Percentiles rank a stretch among this genome's conserved stretches.
Evolutionary conservation across 306 rosid species (phyloP).

Genomic region (Cucurbita pepo): DNA sequence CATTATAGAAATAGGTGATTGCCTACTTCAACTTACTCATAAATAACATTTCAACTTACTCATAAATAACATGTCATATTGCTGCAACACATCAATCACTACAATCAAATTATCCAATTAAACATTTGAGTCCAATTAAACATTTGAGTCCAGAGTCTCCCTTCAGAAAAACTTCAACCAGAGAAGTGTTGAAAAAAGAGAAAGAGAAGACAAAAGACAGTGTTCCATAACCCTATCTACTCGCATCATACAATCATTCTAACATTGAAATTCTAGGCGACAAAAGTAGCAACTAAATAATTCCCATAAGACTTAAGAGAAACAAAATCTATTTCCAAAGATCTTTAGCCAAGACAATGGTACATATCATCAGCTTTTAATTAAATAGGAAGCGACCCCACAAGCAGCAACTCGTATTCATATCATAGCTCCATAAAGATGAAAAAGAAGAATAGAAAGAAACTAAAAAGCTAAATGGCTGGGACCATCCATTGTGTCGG

Average conservation of each 20-base stretch:
- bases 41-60: background rate
- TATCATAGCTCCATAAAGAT: background rate
- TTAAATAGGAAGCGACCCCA: constrained; percentile 1
- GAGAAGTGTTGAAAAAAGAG: too few species aligned
- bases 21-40: background rate
- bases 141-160: background rate
- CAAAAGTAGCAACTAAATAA: background rate
- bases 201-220: background rate
- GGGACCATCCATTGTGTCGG: constrained; percentile 24
- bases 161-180: background rate
- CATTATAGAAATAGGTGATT: background rate
- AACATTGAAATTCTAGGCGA: background rate
- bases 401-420: background rate
- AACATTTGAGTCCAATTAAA: background rate
- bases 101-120: background rate
- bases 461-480: background rate
- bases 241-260: background rate
- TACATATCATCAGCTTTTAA: background rate
- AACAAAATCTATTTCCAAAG: constrained; percentile 11
- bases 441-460: background rate
- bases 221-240: background rate
- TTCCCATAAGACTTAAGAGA: constrained; percentile 4
- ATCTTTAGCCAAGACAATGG: background rate
- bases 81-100: background rate
- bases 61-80: background rate